These are phyloP conservation scores for Coemansia sp. DNA, from an alignment of 192 early-diverging fungal species.

Conservation along the genomic window DNA sequence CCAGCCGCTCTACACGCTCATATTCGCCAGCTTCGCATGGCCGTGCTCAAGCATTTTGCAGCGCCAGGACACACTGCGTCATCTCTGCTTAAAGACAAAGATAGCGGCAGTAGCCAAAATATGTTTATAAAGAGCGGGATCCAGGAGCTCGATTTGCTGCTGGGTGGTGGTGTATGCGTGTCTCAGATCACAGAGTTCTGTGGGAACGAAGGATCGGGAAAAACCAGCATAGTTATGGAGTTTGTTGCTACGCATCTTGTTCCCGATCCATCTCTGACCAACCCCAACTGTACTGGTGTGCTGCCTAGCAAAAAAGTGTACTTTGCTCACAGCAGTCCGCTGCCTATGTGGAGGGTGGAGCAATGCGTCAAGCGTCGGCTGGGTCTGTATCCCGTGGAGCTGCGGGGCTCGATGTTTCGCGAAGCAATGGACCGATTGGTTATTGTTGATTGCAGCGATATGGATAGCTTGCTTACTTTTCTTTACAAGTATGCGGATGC, in stretches of 20 bases:
- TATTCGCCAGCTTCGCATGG: slow-evolving; percentile 30
- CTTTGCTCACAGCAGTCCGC: slow-evolving; percentile 26
- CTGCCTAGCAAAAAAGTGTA: slow-evolving; percentile 8
- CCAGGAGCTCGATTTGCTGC: slow-evolving; percentile 18
- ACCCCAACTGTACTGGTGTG: too few relatives aligned
- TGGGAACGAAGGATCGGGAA: slow-evolving; percentile 9
- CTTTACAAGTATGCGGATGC: slow-evolving; percentile 30
- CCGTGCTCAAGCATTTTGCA: slow-evolving; percentile 33
- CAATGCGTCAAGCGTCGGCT: slow-evolving; percentile 10
- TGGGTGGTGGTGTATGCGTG: slow-evolving; percentile 18
- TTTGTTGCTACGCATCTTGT: slow-evolving; percentile 37
- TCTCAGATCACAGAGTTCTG: slow-evolving; percentile 34
- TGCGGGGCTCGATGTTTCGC: slow-evolving; percentile 2
- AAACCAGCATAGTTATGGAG: slow-evolving; percentile 23
- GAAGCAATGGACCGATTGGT: slow-evolving; percentile 29
- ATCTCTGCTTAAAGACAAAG: slow-evolving; percentile 4
- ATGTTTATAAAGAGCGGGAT: slow-evolving; percentile 24
- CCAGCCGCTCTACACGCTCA: slow-evolving; percentile 21
- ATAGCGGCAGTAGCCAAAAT: too few relatives aligned
- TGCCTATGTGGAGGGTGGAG: slow-evolving; percentile 28
- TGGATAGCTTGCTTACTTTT: slow-evolving; percentile 31
- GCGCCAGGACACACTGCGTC: slow-evolving; percentile 19
- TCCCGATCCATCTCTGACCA: neutral
- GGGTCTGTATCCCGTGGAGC: neutral
- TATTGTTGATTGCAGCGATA: slow-evolving; percentile 26